phyloP scores from a whole-genome alignment of 2,329 filamentous ascomycete species.

The Colletotrichum higginsianum region DNA sequence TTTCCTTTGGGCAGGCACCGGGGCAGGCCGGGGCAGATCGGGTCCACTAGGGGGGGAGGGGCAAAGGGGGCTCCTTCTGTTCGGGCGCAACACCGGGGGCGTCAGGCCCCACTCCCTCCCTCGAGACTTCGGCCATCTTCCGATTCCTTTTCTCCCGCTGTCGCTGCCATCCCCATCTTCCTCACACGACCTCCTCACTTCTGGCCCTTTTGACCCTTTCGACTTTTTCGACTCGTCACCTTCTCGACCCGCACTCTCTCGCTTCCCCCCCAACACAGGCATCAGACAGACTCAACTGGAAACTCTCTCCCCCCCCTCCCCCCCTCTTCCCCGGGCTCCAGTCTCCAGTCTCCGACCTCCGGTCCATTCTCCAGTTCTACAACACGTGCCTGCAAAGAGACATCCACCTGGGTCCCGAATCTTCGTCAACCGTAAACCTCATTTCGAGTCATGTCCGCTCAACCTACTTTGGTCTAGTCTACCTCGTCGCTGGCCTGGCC shows the following conservation, averaged over 20 bases:
- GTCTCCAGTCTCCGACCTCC: background rate
- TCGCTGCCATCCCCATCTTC: background rate
- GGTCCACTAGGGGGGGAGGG: background rate
- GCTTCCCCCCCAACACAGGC: background rate
- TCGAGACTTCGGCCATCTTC: slow-evolving; percentile 35
- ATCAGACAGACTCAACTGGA: background rate
- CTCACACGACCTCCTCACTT: too few relatives aligned
- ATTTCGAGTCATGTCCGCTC: slow-evolving; percentile 20
- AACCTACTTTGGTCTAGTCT: slow-evolving; percentile 6
- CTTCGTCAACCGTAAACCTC: background rate
- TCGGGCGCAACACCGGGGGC: slow-evolving; percentile 17
- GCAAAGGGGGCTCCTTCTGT: slow-evolving; percentile 6
- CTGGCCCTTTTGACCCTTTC: too few relatives aligned
- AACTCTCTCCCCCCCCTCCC: background rate
- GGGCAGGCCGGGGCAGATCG: slow-evolving; percentile 9
- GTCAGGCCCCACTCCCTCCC: background rate
- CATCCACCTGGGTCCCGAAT: background rate
- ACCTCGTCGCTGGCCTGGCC: slow-evolving; percentile 6
- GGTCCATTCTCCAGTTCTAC: background rate
- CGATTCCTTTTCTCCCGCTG: slow-evolving; percentile 23
- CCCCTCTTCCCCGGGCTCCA: background rate
- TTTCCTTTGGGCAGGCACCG: slow-evolving; percentile 4
- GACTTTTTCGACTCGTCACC: too few relatives aligned
- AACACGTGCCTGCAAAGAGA: background rate
- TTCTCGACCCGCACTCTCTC: background rate